Evolutionary conservation across 495 filamentous ascomycete species (phyloP), one percentile per base, ranked within the genome.

Genomic region (Ramalina intermedia): DNA sequence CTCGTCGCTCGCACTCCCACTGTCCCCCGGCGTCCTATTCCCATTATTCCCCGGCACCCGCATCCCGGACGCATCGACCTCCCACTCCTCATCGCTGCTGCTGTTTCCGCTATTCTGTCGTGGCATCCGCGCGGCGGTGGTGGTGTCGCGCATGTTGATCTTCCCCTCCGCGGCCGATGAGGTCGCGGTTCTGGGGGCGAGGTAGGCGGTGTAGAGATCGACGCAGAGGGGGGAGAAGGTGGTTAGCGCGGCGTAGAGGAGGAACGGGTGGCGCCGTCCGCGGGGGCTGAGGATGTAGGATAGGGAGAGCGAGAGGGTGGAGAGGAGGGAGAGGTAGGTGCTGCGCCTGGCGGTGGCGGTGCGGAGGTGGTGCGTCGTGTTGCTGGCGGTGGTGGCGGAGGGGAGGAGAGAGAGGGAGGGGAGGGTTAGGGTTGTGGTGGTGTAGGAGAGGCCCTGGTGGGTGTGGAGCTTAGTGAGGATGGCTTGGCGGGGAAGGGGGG

Each of bases 341-440:
- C 78, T 64, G 50, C 85, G 76, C 42, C 65, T 69, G 42, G 74
- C 69, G 23, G 76, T 78, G 4, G 76, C 63, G 40, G 71, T 64
- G 48, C 78, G 72, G 51, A 86, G 73, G 53, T 78, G 71, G 51
- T 66, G 61, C 57, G 89, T 76, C 56, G 82, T 74, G 55, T 72
- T 73, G 39, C 78, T 68, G 45, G 84, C 85, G 37, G 71, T 68
- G 26, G 69, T 60, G 17, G 88, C 80, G 48, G 81, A 81, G 14
- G 85, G 83, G 41, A 94, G 82, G 56, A 76, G 73, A 54, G 84
- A 72, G 37, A 95, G 76, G 6, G 87, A 70, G 37, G 88, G 86
- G 52, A 91, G 68, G 27, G 82, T 82, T 36, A 86, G 67, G 29
- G 77, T 72, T 16, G 81, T 75, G 51, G 84, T 75, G 44, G 87